These are phyloP conservation scores for Arabidopsis hybrid DNA, from an alignment of 441 rosid genomes.

Conservation along the genomic window DNA sequence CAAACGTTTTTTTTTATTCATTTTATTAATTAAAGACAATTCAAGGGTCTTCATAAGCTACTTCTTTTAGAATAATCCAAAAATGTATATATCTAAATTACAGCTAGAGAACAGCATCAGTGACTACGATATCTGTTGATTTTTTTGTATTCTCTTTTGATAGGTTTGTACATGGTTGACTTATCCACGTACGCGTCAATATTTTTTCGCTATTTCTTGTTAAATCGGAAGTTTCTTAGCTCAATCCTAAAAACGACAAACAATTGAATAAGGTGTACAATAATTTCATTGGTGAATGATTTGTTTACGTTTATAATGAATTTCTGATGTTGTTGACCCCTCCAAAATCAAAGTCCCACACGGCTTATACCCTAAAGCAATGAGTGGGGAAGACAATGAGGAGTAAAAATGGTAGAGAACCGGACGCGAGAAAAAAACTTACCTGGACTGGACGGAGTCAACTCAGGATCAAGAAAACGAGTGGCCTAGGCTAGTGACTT, in stretches of 20 bases:
- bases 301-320: neutral
- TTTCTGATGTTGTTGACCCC: neutral
- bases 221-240: conserved; percentile 16
- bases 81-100: neutral
- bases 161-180: conserved; percentile 25
- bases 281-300: neutral
- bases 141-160: neutral
- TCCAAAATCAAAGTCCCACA: too few relatives aligned
- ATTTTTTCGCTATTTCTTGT: conserved; percentile 5
- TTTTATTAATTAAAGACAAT: neutral
- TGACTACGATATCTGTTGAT: neutral
- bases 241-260: conserved; percentile 2
- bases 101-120: conserved; percentile 25
- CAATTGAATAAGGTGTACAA: neutral
- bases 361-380: too few relatives aligned
- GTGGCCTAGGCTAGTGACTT: too few relatives aligned
- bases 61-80: neutral
- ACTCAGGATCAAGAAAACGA: too few relatives aligned
- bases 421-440: too few relatives aligned
- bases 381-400: too few relatives aligned
- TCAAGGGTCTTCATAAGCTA: neutral
- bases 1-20: too few relatives aligned
- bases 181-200: conserved; percentile 32
- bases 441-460: too few relatives aligned
- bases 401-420: too few relatives aligned